Base-by-base conservation (phyloP, 768 basidiomycete species). In the Xerocomellus intermedius region DNA sequence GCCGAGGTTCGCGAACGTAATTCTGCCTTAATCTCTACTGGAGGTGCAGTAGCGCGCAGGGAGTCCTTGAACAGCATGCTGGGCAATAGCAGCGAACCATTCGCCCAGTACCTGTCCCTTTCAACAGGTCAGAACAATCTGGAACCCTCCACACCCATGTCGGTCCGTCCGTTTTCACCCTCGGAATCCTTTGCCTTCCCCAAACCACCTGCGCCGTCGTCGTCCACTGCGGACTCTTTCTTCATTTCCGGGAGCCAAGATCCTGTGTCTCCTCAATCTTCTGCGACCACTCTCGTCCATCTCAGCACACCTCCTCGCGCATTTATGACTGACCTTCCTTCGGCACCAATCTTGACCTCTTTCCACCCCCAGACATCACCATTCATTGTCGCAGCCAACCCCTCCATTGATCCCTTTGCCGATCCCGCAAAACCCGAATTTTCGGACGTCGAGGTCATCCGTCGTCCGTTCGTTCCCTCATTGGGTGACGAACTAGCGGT, bases 121-220 rank as follows among this genome's bases (percentile, higher is more conserved):
- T 56, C 68, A 8, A 50, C 56, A n/a, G 49, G 46, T 35, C 61
- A 58, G 54, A 51, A 50, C 50, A 47, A 53, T 28, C 42, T 26
- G 19, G 66, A 64, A 33, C 62, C 65, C n/a, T 55, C 65, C 5
- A 78, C 82, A 0, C 81, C 83, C 22, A 82, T 86, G 76, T 82
- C 77, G 37, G 83, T 84, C 19, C 81, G 82, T 38, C 84, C 84
- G 2, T 87, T 85, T 73, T 82, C 84, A 0, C 82, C 84, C 12
- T 80, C 81, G 17, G 86, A 89, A 65, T 79, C 81, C 5, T 88
- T 85, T 69, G 69, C 82, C 9, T 88, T 89, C 75, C 87, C 86
- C 3, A 80, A 80, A 51, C 86, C 87, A 2, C 85, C 84, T 5
- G 62, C n/a, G 14, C 57, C 49, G 2, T 51, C 36, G 2, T 8